Conservation (phyloP, 2,329 filamentous ascomycete species). For the Colletotrichum scovillei region DNA sequence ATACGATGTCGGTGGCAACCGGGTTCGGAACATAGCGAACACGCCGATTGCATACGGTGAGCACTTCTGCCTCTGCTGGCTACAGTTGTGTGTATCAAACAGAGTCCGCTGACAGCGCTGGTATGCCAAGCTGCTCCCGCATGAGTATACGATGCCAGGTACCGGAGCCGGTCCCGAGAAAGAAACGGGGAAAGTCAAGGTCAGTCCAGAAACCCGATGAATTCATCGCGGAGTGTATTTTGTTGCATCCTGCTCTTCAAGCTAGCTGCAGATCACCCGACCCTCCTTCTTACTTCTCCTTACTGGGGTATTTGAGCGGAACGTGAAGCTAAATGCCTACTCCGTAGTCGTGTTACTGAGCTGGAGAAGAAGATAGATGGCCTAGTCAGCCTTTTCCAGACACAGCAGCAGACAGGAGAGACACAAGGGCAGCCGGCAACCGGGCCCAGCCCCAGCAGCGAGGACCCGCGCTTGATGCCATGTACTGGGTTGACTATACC, state of each 20-base stretch:
- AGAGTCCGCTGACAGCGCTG: no score
- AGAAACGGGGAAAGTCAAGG: conserved; percentile 51
- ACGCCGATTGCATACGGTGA: conserved; percentile 43
- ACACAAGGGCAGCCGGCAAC: not conserved
- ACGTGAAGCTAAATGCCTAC: not conserved
- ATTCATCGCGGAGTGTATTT: not conserved
- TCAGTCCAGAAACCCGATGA: conserved; percentile 28
- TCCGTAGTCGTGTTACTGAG: conserved; percentile 48
- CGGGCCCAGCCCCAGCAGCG: not conserved
- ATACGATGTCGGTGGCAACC: conserved; percentile 50
- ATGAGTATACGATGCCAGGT: conserved; percentile 48
- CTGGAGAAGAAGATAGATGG: conserved; percentile 54
- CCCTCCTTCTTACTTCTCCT: not conserved
- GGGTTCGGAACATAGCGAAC: conserved; percentile 37
- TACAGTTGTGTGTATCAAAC: not conserved
- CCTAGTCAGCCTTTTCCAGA: conserved; percentile 50
- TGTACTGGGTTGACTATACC: not conserved
- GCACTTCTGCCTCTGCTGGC: not conserved
- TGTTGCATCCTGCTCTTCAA: not conserved
- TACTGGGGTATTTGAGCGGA: not conserved
- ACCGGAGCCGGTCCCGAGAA: conserved; percentile 47
- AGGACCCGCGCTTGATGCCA: not conserved
- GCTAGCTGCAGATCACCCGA: not conserved
- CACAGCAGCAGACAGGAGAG: conserved; percentile 37
- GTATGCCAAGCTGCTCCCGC: conserved; percentile 44